Evolutionary conservation across 805 yeast genomes (phyloP).

Genomic region (Wickerhamomyces chambardii): DNA sequence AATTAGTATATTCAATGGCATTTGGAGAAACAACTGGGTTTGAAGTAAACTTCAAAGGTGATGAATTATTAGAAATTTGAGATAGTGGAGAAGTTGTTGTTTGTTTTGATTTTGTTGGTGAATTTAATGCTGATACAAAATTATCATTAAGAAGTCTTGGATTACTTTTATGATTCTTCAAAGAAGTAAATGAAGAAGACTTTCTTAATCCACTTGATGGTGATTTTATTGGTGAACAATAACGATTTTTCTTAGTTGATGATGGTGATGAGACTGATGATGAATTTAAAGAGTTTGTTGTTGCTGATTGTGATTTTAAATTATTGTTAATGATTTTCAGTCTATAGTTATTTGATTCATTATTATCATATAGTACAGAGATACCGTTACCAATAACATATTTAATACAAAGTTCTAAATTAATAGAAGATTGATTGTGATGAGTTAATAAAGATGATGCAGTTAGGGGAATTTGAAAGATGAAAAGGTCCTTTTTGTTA

Average conservation of each 20-base stretch:
- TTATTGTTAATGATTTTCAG: conserved; percentile 15
- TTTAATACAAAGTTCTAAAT: conserved; percentile 27
- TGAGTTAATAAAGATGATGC: conserved; percentile 3
- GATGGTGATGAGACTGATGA: neutral
- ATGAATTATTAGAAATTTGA: neutral
- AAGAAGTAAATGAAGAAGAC: conserved; percentile 1
- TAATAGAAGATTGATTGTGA: conserved; percentile 14
- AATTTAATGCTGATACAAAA: conserved; percentile 6
- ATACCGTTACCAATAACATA: conserved; percentile 22
- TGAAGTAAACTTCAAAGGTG: conserved; percentile 1
- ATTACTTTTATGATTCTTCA: neutral
- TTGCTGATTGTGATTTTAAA: no score
- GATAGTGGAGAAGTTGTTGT: neutral
- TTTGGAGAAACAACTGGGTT: neutral
- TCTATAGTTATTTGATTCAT: conserved; percentile 25
- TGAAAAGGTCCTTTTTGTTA: conserved; percentile 30
- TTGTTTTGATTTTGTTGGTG: neutral
- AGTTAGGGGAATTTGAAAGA: conserved; percentile 37
- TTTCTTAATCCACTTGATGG: neutral
- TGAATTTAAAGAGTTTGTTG: no score
- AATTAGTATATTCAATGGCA: conserved; percentile 1
- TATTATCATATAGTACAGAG: conserved; percentile 30
- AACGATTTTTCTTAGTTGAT: neutral
- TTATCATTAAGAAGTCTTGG: conserved; percentile 4
- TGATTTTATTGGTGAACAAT: neutral